phyloP scores from a whole-genome alignment of 2,329 filamentous ascomycete species.

The Xylariaceae sp. region DNA sequence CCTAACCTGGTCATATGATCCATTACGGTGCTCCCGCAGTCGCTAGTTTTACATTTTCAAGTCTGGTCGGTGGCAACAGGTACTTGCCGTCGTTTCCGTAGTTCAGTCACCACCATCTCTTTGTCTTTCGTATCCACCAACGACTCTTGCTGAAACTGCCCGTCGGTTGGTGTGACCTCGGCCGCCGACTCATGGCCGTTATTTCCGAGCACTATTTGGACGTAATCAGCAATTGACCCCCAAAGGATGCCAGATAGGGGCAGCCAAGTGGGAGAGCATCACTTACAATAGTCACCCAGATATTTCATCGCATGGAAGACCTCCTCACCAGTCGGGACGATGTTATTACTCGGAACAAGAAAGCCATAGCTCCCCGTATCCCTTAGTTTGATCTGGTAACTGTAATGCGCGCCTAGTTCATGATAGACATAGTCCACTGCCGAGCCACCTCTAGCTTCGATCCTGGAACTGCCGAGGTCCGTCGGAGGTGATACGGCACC shows the following conservation, averaged over 20 bases:
- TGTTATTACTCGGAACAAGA: constrained; percentile 77
- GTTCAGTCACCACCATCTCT: constrained; percentile 15
- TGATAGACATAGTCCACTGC: constrained; percentile 96
- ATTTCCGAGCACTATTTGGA: constrained; percentile 52
- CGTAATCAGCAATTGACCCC: constrained; percentile 2
- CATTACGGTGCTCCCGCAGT: no score
- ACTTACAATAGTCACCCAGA: constrained; percentile 62
- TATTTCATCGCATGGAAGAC: constrained; percentile 77
- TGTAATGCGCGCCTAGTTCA: constrained; percentile 72
- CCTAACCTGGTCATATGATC: no score
- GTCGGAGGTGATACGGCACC: constrained; percentile 52
- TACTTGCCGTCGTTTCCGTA: no score
- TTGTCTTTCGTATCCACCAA: constrained; percentile 6
- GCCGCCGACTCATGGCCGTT: constrained; percentile 54
- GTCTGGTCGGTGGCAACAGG: no score
- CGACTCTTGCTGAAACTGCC: constrained; percentile 17
- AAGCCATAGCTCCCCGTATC: constrained; percentile 96
- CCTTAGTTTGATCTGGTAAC: constrained; percentile 89
- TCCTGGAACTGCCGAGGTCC: constrained; percentile 36
- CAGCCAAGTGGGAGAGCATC: not conserved
- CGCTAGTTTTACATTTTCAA: no score
- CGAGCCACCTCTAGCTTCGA: constrained; percentile 75
- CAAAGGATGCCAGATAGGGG: not conserved
- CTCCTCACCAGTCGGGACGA: constrained; percentile 85
- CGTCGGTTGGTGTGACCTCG: constrained; percentile 22